phyloP scores from a whole-genome alignment of 2,329 filamentous ascomycete genomes.

The Tolypocladium capitatum region DNA sequence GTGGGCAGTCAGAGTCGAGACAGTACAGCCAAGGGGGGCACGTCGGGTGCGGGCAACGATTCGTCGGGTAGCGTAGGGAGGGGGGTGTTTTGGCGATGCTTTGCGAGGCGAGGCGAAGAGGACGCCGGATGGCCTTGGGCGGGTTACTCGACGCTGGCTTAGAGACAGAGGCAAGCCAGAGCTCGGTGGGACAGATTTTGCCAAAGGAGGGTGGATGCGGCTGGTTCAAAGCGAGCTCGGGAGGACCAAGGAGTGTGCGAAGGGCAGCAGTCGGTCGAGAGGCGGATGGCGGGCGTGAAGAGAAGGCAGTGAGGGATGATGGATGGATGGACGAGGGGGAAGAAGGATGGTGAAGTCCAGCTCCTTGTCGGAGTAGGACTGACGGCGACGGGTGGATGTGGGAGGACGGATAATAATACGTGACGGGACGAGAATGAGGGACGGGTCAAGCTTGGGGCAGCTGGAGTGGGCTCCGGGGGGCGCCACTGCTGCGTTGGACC shows the following conservation, averaged over 20 bases:
- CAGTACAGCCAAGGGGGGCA: conserved; percentile 20
- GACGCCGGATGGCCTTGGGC: not conserved
- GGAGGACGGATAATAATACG: conserved; percentile 12
- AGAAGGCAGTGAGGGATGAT: conserved; percentile 25
- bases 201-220: conserved; percentile 24
- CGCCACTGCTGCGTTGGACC: conserved; percentile 1
- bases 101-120: not conserved
- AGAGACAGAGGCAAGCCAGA: conserved; percentile 9
- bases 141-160: conserved; percentile 4
- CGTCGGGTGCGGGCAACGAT: conserved; percentile 21
- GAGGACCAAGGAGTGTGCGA: conserved; percentile 25
- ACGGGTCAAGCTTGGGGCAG: conserved; percentile 1
- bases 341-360: conserved; percentile 15
- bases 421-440: conserved; percentile 4
- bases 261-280: conserved; percentile 20
- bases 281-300: conserved; percentile 26
- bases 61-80: conserved; percentile 8
- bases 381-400: conserved; percentile 4
- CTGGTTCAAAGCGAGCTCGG: conserved; percentile 15
- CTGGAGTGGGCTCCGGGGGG: conserved; percentile 1
- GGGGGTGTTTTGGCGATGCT: conserved; percentile 3
- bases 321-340: conserved; percentile 18
- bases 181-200: conserved; percentile 15
- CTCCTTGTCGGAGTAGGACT: conserved; percentile 12
- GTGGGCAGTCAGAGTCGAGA: conserved; percentile 32